Base-by-base conservation (phyloP, 2,329 filamentous ascomycete genomes). In the Sporothrix phasma region DNA sequence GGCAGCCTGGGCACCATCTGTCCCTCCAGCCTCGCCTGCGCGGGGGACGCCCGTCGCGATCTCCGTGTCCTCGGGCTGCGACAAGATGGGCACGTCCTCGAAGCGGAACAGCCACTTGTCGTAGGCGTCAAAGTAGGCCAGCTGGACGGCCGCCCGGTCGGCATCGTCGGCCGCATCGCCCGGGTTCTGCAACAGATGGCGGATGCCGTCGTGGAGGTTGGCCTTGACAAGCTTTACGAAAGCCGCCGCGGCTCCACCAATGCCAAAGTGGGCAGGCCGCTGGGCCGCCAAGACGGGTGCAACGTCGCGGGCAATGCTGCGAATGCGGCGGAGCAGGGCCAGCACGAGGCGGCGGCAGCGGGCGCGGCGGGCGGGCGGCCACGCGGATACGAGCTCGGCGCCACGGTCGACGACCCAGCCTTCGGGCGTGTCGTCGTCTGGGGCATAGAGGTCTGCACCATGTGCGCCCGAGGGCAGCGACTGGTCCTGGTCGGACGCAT, bases 101-200 rank as follows among this genome's bases (percentile, higher is more conserved):
- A 76, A 68, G 6, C 76, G 73, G 62, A 88, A 85, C 11, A 88
- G 68, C 77, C 84, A 88, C 73, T 86, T 87, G 66, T 81, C 78
- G 64, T 79, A 72, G 64, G 77, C 74, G 66, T 79, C 73, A 68
- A 74, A 74, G 43, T 64, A 72, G 19, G 64, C 68, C 46, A 56
- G 66, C 65, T 61, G 64, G 3, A 74, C 70, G 63, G 65, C 29
- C 17, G 24, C 24, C 4, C n/a, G 43, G 31, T 29, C 31, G 29
- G 3, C 1, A 53, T 53, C 51, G 11, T 39, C 51, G 11, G 51
- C 45, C 26, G 31, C 31, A 29, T 63, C 47, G 1, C 17, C 31
- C n/a, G 65, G 37, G 39, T 58, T 15, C 64, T 71, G 45, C 39
- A 79, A 67, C 2, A 73, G 60, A 5, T 67, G 29, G 1, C 76